Percentiles rank a stretch among this genome's conserved stretches.
phyloP scores from a whole-genome alignment of 805 yeast species.

The Candida ficus region DNA sequence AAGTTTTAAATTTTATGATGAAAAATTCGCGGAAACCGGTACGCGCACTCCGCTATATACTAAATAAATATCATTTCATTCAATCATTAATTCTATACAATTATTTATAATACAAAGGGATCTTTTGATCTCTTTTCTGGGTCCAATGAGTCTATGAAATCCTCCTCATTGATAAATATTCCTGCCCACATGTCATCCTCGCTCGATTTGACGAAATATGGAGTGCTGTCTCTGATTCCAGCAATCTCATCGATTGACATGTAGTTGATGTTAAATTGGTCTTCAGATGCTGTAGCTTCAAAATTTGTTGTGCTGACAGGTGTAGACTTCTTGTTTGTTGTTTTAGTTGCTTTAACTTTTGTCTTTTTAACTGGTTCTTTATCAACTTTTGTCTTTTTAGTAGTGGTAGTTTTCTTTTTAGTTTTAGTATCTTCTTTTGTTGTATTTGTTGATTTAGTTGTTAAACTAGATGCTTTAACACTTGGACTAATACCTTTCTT shows the following conservation, averaged over 20 bases:
- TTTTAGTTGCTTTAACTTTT: neutral
- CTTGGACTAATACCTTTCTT: neutral
- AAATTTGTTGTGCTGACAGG: neutral
- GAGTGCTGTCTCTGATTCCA: constrained; percentile 3
- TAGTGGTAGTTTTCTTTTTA: neutral
- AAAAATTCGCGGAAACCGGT: too few relatives aligned
- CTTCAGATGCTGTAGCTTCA: neutral
- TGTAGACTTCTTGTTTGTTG: neutral
- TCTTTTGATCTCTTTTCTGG: constrained; percentile 6
- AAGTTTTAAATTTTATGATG: too few relatives aligned
- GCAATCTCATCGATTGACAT: constrained; percentile 7
- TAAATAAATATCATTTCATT: neutral
- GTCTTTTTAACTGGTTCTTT: neutral
- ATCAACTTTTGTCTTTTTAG: neutral
- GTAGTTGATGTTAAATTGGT: neutral
- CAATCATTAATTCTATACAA: neutral
- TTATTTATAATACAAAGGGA: neutral
- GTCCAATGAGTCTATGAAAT: constrained; percentile 5
- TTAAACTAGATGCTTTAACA: neutral
- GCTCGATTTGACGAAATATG: neutral
- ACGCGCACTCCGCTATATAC: too few relatives aligned
- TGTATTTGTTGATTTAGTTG: neutral
- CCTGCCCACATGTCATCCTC: constrained; percentile 4
- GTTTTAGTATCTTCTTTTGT: neutral
- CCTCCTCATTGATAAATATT: constrained; percentile 2